A percentile compares a stretch with the other conserved stretches of the same genome.
phyloP scores from a whole-genome alignment of 1,284 basidiomycete genomes.

The Flammula alnicola region DNA sequence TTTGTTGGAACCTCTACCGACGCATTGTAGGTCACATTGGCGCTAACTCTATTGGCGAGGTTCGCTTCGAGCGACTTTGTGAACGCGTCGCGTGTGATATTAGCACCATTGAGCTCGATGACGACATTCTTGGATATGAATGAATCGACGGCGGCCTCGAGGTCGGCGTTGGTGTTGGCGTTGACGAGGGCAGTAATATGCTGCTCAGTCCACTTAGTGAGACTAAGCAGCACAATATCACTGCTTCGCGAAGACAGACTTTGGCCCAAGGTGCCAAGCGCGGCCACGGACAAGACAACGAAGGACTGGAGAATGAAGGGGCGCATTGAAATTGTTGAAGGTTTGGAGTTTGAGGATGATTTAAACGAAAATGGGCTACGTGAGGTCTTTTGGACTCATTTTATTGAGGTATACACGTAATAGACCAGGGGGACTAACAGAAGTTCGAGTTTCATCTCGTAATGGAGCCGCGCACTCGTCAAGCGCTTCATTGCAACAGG shows the following conservation, averaged over 20 bases:
- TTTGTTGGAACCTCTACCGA: conserved; percentile 6
- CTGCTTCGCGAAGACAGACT: neutral
- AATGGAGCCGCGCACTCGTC: too few relatives aligned
- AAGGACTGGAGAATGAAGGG: neutral
- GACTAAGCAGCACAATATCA: neutral
- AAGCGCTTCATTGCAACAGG: too few relatives aligned
- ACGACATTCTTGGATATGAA: conserved; percentile 4
- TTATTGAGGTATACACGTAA: too few relatives aligned
- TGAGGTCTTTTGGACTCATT: too few relatives aligned
- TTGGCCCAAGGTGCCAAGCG: neutral
- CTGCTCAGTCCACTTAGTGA: conserved; percentile 4
- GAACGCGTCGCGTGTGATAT: conserved; percentile 2
- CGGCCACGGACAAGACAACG: neutral
- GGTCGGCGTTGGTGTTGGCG: conserved; percentile 4
- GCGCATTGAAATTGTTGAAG: neutral
- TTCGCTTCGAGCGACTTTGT: neutral
- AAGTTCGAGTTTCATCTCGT: too few relatives aligned
- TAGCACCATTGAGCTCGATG: conserved; percentile 2
- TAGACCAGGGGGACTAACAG: too few relatives aligned
- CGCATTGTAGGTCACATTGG: conserved; percentile 2
- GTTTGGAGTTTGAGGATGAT: neutral
- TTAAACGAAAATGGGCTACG: too few relatives aligned
- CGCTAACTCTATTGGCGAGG: neutral
- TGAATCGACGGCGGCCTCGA: conserved; percentile 2
- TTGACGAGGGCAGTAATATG: neutral